A percentile compares a stretch with the other conserved stretches of the same genome.
phyloP scores from a whole-genome alignment of 352 stramenopile species.

The Phytophthora pisi region DNA sequence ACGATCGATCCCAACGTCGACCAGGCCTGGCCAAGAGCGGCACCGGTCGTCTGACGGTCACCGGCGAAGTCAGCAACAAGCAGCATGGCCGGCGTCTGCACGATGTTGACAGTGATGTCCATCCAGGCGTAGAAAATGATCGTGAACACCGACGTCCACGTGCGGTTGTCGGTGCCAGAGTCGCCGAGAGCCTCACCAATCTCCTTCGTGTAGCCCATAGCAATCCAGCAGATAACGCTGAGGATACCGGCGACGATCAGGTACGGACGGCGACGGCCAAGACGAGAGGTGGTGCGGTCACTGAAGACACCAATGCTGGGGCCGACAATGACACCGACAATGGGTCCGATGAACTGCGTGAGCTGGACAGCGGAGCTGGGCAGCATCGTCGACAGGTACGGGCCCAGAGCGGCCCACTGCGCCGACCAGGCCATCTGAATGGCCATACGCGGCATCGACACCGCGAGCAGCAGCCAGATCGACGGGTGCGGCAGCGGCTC shows the following conservation, averaged over 20 bases:
- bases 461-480: slow-evolving; percentile 31
- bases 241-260: slow-evolving; percentile 48
- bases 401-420: slow-evolving; percentile 55
- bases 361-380: slow-evolving; percentile 41
- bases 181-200: slow-evolving; percentile 25
- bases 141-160: slow-evolving; percentile 31
- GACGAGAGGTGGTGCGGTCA: slow-evolving; percentile 24
- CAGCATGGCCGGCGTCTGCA: slow-evolving; percentile 30
- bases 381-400: slow-evolving; percentile 53
- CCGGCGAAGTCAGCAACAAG: slow-evolving; percentile 51
- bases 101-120: slow-evolving; percentile 31
- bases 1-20: slow-evolving; percentile 36
- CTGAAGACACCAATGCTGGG: slow-evolving; percentile 29
- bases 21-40: slow-evolving; percentile 42
- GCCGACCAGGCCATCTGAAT: slow-evolving; percentile 34
- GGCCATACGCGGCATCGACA: slow-evolving; percentile 30
- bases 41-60: slow-evolving; percentile 49
- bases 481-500: slow-evolving; percentile 34
- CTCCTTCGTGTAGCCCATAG: slow-evolving; percentile 48
- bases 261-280: slow-evolving; percentile 24
- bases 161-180: slow-evolving; percentile 24
- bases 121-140: slow-evolving; percentile 34
- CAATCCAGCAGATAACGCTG: slow-evolving; percentile 47
- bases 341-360: slow-evolving; percentile 29
- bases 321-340: slow-evolving; percentile 28